These are phyloP conservation scores for Echinosophora koreensis DNA, from an alignment of 306 rosid species.

Conservation along the genomic window DNA sequence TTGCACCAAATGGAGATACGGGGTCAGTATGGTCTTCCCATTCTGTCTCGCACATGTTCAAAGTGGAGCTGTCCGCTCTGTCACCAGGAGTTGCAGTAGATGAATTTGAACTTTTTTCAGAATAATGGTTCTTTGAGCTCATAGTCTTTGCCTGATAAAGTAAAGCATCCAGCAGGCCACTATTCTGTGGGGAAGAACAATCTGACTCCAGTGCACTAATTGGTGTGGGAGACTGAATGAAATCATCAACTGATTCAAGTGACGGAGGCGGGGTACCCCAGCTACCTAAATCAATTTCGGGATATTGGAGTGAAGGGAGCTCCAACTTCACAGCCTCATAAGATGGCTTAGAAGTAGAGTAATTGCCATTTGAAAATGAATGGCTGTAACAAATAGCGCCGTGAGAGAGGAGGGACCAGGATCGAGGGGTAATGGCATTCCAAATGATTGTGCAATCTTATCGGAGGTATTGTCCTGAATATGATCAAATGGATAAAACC, in stretches of 20 bases:
- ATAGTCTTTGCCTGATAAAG: conserved; percentile 69
- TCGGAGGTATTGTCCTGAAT: conserved; percentile 57
- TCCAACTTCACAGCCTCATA: conserved; percentile 85
- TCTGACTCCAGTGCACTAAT: conserved; percentile 64
- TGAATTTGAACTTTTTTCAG: conserved; percentile 78
- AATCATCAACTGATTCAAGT: conserved; percentile 78
- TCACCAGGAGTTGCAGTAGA: conserved; percentile 72
- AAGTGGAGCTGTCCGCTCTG: conserved; percentile 60
- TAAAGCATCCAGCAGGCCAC: conserved; percentile 92
- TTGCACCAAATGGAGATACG: conserved; percentile 70
- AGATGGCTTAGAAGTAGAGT: conserved; percentile 87
- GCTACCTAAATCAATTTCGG: conserved; percentile 84
- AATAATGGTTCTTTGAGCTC: conserved; percentile 60
- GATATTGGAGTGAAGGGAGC: conserved; percentile 99
- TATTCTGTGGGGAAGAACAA: conserved; percentile 74
- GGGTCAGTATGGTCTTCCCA: conserved; percentile 72
- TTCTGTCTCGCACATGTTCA: conserved; percentile 65
- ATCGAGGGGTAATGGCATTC: conserved; percentile 60
- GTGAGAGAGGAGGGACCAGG: conserved; percentile 59
- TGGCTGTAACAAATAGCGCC: conserved; percentile 69
- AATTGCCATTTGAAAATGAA: conserved; percentile 90
- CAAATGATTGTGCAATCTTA: conserved; percentile 61
- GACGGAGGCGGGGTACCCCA: conserved; percentile 76
- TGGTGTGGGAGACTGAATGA: conserved; percentile 69
- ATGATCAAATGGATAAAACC: conserved; percentile 58